These are phyloP conservation scores for Pholiota microspora DNA, from an alignment of 768 basidiomycete genomes.

Conservation along the genomic window DNA sequence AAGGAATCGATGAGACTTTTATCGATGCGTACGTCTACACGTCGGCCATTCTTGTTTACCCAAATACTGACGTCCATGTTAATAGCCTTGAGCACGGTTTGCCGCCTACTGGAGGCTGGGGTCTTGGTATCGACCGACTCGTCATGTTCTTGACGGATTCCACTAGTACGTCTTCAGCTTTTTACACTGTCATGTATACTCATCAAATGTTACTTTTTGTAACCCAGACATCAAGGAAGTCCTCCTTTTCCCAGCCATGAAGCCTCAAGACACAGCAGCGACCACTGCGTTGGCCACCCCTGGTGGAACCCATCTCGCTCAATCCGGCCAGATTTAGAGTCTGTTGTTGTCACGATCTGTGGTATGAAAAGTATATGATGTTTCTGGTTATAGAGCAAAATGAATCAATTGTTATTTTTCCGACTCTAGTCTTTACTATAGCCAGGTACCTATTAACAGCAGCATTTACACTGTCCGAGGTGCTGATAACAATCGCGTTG, in stretches of 20 bases:
- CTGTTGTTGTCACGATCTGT: no score
- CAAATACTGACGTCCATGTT: conserved; percentile 3
- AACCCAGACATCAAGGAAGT: conserved; percentile 91
- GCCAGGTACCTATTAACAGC: no score
- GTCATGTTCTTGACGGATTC: conserved; percentile 99
- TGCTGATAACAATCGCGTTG: no score
- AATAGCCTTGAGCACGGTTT: conserved; percentile 91
- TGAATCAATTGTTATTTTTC: neutral
- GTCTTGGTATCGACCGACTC: conserved; percentile 90
- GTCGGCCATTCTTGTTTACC: neutral
- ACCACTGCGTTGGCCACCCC: conserved; percentile 16
- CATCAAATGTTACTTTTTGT: neutral
- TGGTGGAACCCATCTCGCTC: conserved; percentile 25
- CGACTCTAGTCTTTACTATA: no score
- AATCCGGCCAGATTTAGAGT: conserved; percentile 30
- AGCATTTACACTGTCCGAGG: no score
- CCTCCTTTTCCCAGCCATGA: conserved; percentile 95
- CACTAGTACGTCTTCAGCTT: conserved; percentile 68
- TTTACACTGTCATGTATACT: conserved; percentile 2
- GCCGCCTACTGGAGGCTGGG: conserved; percentile 97
- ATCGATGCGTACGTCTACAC: conserved; percentile 76
- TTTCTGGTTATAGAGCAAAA: neutral
- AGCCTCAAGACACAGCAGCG: conserved; percentile 62
- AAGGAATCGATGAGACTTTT: conserved; percentile 94
- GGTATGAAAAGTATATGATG: no score